These are phyloP conservation scores for Entophlyctis luteolus DNA, from an alignment of 192 early-diverging fungal genomes.

Conservation along the genomic window DNA sequence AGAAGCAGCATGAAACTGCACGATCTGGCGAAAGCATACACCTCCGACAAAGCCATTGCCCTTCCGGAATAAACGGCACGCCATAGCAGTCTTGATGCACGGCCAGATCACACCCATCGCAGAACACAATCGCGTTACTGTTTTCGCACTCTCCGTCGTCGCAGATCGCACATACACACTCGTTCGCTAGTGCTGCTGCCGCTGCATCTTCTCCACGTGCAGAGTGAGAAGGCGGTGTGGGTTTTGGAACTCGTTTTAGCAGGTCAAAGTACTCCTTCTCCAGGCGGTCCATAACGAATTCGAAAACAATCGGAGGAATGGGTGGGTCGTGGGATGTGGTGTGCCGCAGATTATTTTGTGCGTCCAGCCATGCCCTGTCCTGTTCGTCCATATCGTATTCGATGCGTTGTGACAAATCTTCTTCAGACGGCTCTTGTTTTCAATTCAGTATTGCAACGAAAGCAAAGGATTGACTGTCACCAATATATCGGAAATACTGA, in stretches of 20 bases:
- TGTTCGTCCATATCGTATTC: constrained; percentile 99
- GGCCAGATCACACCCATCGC: constrained; percentile 97
- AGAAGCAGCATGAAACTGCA: constrained; percentile 85
- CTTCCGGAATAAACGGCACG: constrained; percentile 97
- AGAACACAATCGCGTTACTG: constrained; percentile 98
- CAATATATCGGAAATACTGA: constrained; percentile 28
- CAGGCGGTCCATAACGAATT: constrained; percentile 79
- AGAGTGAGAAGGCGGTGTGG: not conserved
- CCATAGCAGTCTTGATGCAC: constrained; percentile 99
- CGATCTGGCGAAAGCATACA: constrained; percentile 95
- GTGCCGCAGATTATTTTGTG: constrained; percentile 3
- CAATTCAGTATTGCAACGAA: too few species aligned
- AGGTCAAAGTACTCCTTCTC: constrained; percentile 97
- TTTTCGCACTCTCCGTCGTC: constrained; percentile 99
- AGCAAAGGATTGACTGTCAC: constrained; percentile 9
- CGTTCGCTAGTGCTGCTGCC: constrained; percentile 68
- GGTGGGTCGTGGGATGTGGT: constrained; percentile 29
- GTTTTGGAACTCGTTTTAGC: constrained; percentile 27
- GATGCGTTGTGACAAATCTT: constrained; percentile 49
- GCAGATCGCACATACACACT: constrained; percentile 85
- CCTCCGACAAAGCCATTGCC: constrained; percentile 96
- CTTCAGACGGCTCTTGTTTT: constrained; percentile 48
- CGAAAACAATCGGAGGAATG: constrained; percentile 65
- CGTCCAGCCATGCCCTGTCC: constrained; percentile 36
- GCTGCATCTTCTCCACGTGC: constrained; percentile 15